Base-by-base conservation (phyloP, 164 flowering plant genomes). In the Vitis rupestris region DNA sequence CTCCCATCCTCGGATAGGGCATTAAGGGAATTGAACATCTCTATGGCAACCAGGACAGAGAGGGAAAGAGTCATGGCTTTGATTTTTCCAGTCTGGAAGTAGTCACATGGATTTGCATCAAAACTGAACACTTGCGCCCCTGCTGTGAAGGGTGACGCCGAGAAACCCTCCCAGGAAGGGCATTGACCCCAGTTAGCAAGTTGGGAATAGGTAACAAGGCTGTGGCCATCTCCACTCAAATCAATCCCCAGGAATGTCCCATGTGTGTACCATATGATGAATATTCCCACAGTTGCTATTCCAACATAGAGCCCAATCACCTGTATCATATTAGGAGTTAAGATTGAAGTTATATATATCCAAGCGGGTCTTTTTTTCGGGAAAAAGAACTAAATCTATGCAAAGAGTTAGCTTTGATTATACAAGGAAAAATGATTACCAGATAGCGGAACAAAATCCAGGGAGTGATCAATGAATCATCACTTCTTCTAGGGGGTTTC, bases 371-470 rank as follows among this genome's bases (percentile, higher is more conserved):
- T 37, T 37, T 37, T 37, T 37, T 37, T 37, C 44, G 0, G 44
- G 44, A 37, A 3, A 37, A 37, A 37, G 7, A 37, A 37, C 44
- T 37, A 37, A 3, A 37, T 6, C 44, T 37, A 37, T 37, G 44
- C 4, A 37, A 3, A 37, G 44, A 37, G 7, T 3, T 37, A 4
- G 3, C 7, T 3, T 37, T 37, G 4, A 37, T 37, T 6, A 37
- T 37, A 37, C 7, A 37, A 37, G 44, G 44, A 3, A 37, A 37
- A 37, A 0, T 37, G 44, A 37, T 50, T 86, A 93, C 98, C 94
- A 93, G 72, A 74, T 93, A 93, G 50, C 98, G 94, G 80, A 90
- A 88, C 59, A 93, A 70, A 72, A 89, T 90, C 98, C 98, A 93
- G 14, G 92, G 73, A 69, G 75, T 89, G 70, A 93, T 93, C 70